These are phyloP conservation scores for Ustilago lituana DNA, from an alignment of 1,284 basidiomycete genomes.

Conservation along the genomic window DNA sequence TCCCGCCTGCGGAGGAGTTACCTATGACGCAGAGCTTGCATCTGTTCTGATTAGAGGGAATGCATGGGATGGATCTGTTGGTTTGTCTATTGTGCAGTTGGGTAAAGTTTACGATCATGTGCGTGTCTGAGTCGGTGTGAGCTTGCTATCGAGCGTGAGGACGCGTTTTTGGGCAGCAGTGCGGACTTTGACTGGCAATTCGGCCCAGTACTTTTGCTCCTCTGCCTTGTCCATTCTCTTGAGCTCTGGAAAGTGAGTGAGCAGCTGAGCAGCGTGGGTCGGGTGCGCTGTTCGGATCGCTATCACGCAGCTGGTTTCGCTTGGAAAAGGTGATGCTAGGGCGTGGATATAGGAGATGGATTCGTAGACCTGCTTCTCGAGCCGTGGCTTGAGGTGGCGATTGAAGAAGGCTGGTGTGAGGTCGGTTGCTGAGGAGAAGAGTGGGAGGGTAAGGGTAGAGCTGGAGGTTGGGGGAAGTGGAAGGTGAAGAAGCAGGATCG, in stretches of 20 bases:
- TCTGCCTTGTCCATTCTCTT: constrained; percentile 1
- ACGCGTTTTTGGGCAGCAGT: constrained; percentile 7
- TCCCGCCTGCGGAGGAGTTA: constrained; percentile 55
- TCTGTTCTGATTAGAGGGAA: constrained; percentile 28
- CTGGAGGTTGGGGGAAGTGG: neutral
- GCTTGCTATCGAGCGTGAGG: constrained; percentile 4
- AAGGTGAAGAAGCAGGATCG: constrained; percentile 19
- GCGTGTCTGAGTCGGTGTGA: neutral
- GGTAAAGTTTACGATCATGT: neutral
- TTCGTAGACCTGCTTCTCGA: constrained; percentile 27
- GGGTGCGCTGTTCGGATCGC: constrained; percentile 23
- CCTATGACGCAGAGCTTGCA: constrained; percentile 54
- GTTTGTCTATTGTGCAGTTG: neutral
- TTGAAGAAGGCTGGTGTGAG: constrained; percentile 14
- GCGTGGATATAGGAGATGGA: constrained; percentile 35
- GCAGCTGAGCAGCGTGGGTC: neutral
- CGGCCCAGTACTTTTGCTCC: constrained; percentile 21
- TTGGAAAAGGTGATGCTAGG: neutral
- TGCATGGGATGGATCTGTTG: neutral
- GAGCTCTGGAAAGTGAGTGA: constrained; percentile 2
- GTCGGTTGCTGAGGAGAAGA: neutral
- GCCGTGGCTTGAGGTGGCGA: constrained; percentile 27
- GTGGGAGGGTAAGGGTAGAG: neutral
- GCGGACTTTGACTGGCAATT: constrained; percentile 15
- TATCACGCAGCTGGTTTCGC: neutral